Evolutionary conservation across 2,329 filamentous ascomycete species (phyloP).

Genomic region (Fusarium metavorans): DNA sequence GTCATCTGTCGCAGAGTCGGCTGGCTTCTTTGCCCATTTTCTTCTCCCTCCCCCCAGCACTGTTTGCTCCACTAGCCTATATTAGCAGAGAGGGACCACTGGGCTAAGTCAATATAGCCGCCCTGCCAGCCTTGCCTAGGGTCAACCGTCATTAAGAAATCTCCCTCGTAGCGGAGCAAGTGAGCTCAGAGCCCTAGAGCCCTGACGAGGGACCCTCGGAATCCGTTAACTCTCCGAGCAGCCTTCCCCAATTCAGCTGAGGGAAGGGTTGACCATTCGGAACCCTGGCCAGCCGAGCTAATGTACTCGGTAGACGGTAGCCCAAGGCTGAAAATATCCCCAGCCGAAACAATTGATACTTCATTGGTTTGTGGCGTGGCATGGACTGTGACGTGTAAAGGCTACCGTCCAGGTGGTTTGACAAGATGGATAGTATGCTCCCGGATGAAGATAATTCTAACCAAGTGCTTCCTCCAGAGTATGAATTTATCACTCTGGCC

Average conservation of each 20-base stretch:
- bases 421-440: neutral
- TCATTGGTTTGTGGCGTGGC: neutral
- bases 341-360: neutral
- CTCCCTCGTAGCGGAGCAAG: neutral
- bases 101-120: neutral
- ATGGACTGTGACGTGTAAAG: neutral
- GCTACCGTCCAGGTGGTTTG: neutral
- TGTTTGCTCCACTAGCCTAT: neutral
- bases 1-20: neutral
- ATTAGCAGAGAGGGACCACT: neutral
- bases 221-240: constrained; percentile 27
- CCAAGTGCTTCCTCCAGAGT: neutral
- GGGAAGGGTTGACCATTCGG: neutral
- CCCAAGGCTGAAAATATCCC: neutral
- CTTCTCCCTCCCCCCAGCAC: neutral
- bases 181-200: neutral
- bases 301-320: neutral
- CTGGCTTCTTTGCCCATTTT: neutral
- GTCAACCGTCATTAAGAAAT: neutral
- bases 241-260: neutral
- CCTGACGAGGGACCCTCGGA: constrained; percentile 9
- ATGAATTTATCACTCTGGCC: neutral
- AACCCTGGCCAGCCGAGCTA: neutral
- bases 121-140: neutral
- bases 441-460: neutral